A percentile compares a stretch with the other conserved stretches of the same genome.
Conservation (phyloP, 106 monocot genomes). For the Allium fistulosum region DNA sequence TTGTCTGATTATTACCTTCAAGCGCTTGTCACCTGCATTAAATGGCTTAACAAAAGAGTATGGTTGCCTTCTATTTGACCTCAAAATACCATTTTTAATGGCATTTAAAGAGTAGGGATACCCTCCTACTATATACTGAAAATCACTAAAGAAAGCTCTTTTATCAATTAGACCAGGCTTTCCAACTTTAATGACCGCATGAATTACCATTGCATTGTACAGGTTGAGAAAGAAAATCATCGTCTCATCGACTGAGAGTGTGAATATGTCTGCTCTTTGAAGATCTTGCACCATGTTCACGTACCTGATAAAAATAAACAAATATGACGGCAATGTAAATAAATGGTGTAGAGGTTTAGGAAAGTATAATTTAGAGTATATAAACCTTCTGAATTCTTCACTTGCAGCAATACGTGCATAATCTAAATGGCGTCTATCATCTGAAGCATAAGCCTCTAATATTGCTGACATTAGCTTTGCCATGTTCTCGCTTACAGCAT, state of each 20-base stretch:
- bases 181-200: slow-evolving; percentile 62
- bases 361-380: no score
- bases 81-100: slow-evolving; percentile 89
- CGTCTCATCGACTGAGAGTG: slow-evolving; percentile 41
- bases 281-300: slow-evolving; percentile 64
- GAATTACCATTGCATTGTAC: slow-evolving; percentile 95
- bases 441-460: slow-evolving; percentile 81
- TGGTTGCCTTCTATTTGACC: slow-evolving; percentile 71
- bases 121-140: slow-evolving; percentile 81
- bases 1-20: slow-evolving; percentile 30
- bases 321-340: no score
- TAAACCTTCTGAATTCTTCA: slow-evolving; percentile 88
- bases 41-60: slow-evolving; percentile 73
- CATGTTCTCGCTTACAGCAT: slow-evolving; percentile 40
- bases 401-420: slow-evolving; percentile 61
- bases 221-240: slow-evolving; percentile 85
- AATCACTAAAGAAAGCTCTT: slow-evolving; percentile 72
- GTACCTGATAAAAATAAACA: slow-evolving; percentile 34
- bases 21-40: slow-evolving; percentile 41
- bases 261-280: slow-evolving; percentile 64
- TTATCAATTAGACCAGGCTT: slow-evolving; percentile 58
- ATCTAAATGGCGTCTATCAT: slow-evolving; percentile 54
- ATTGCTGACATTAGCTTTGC: slow-evolving; percentile 80
- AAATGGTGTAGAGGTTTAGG: no score
- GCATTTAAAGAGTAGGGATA: slow-evolving; percentile 69